Conservation (phyloP, 1,139 yeast genomes). For the Pichia sp. region DNA sequence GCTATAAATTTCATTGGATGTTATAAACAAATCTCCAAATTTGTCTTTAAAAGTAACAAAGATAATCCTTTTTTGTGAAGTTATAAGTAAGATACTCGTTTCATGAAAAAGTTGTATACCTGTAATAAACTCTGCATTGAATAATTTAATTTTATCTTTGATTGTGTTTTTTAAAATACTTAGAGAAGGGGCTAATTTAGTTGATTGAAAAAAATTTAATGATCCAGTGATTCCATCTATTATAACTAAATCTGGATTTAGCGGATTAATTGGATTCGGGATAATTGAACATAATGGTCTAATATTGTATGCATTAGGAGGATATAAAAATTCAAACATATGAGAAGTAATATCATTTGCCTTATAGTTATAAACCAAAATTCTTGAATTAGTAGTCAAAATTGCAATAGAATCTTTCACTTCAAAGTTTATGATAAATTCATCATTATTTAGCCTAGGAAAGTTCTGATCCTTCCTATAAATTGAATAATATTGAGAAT, state of each 20-base stretch:
- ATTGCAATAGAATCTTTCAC: constrained; percentile 40
- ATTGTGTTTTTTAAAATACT: constrained; percentile 36
- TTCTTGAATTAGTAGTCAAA: constrained; percentile 42
- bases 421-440: constrained; percentile 2
- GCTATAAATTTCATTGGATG: constrained; percentile 31
- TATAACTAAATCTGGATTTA: constrained; percentile 65
- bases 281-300: constrained; percentile 60
- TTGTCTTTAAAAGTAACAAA: constrained; percentile 61
- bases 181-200: constrained; percentile 29
- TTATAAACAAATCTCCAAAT: constrained; percentile 54
- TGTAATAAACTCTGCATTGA: constrained; percentile 51
- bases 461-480: constrained; percentile 46
- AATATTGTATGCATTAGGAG: constrained; percentile 25
- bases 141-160: constrained; percentile 33
- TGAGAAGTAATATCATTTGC: constrained; percentile 56
- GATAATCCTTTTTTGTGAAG: constrained; percentile 63
- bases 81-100: constrained; percentile 65
- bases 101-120: constrained; percentile 63
- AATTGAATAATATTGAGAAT: constrained; percentile 54
- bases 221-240: constrained; percentile 51
- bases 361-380: constrained; percentile 66
- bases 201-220: constrained; percentile 58
- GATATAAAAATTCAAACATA: constrained; percentile 43
- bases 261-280: constrained; percentile 44
- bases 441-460: constrained; percentile 27